Base-by-base conservation (phyloP, 805 yeast genomes). In the Ogataea philodendri region DNA sequence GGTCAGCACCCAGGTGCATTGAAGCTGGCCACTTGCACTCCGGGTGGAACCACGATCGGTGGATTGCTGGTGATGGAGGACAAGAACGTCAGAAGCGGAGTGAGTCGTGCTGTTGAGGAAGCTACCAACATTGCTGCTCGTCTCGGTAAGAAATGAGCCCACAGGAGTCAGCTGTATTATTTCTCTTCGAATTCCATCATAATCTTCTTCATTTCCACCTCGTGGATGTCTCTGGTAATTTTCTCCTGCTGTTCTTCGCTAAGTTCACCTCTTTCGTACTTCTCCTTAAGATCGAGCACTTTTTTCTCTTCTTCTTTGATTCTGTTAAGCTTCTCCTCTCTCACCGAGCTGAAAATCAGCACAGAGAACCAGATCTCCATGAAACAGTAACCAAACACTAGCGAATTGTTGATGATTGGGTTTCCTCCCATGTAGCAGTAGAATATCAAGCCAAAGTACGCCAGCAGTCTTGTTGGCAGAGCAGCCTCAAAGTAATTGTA, bases 1-100 rank as follows among this genome's bases (percentile, higher is more conserved):
- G 88, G 86, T 3, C 76, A 71, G 27, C 96, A 90, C 55, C 98
- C 98, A 8, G 90, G 93, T 13, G 86, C 75, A 9, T 72, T 93
- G 58, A 85, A 85, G 57, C 79, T 84, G 57, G 81, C 80, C 51
- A 93, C 93, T 7, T 88, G 96, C 57, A 93, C 98, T 0, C 98
- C 98, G 15, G 98, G 93, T 19, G 98, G 98, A 21, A 89, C 97
- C 32, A 93, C 98, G 4, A 93, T 93, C 58, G 95, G 95, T 7
- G 98, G 98, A 0, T 67, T 93, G 40, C 72, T 90, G 61, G 86
- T 80, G 46, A 78, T 93, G 82, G 98, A 93, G 66, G 96, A 87
- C 48, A 78, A 77, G 31, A 94, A 90, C 32, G 84, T 93, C 30
- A 81, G 96, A 65, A 74, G 86, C 29, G 90, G 87, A 15, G 83